These are phyloP conservation scores for Polygonum aviculare DNA, from an alignment of 148 eudicot genomes.

Conservation along the genomic window DNA sequence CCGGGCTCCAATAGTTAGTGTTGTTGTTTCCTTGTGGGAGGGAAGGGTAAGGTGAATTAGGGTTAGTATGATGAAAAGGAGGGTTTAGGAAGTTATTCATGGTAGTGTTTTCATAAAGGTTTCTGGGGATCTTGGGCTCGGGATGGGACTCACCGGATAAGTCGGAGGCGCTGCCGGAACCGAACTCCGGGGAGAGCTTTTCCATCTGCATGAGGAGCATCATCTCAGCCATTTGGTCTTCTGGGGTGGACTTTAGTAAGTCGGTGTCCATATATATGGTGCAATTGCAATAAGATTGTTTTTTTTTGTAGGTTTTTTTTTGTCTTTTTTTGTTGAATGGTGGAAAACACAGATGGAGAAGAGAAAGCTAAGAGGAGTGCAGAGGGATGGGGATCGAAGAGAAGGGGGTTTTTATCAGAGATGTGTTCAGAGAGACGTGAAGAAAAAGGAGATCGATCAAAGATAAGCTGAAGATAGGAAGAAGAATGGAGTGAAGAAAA, in stretches of 20 bases:
- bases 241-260: constrained; percentile 35
- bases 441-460: constrained; percentile 13
- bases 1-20: background rate
- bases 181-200: constrained; percentile 14
- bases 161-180: constrained; percentile 5
- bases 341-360: constrained; percentile 12
- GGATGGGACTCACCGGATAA: background rate
- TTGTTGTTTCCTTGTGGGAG: background rate
- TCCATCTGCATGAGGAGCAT: constrained; percentile 56
- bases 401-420: constrained; percentile 46
- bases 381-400: constrained; percentile 50
- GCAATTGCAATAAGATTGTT: background rate
- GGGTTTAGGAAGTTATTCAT: background rate
- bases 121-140: background rate
- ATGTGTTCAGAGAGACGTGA: constrained; percentile 23
- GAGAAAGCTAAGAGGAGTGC: constrained; percentile 19
- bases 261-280: constrained; percentile 34
- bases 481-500: background rate
- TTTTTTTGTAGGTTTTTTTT: background rate
- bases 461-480: constrained; percentile 6
- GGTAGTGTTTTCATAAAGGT: background rate
- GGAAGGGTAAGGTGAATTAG: background rate
- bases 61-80: background rate
- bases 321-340: background rate
- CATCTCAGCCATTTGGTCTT: constrained; percentile 47